phyloP scores from a whole-genome alignment of 2,329 filamentous ascomycete genomes.

The Diplodia scrobiculata region DNA sequence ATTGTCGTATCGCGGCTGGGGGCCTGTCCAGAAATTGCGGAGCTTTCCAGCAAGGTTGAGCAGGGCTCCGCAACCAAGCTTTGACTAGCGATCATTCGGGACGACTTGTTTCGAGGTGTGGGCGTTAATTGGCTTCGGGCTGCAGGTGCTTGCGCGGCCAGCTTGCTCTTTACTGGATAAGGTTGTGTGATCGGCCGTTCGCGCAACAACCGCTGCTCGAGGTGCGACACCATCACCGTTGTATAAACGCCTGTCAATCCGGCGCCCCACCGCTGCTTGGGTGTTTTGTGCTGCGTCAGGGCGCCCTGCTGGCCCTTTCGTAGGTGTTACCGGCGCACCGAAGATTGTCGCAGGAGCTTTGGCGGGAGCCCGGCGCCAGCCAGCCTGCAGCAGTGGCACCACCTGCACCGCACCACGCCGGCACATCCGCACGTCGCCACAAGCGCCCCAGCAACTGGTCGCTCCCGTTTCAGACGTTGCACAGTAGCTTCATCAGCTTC shows the following conservation, averaged over 20 bases:
- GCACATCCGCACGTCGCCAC: background rate
- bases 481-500: background rate
- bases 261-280: background rate
- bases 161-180: slow-evolving; percentile 21
- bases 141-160: slow-evolving; percentile 22
- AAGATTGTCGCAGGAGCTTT: no score
- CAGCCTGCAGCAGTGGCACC: background rate
- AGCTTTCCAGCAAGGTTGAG: slow-evolving; percentile 19
- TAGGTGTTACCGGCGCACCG: background rate
- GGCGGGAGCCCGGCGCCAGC: background rate
- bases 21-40: slow-evolving; percentile 17
- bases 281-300: background rate
- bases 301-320: background rate
- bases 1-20: slow-evolving; percentile 15
- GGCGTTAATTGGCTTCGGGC: slow-evolving; percentile 11
- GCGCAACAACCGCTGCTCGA: slow-evolving; percentile 16
- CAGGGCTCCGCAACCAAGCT: slow-evolving; percentile 21
- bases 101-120: slow-evolving; percentile 19
- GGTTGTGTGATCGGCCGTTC: slow-evolving; percentile 27
- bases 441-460: background rate
- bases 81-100: slow-evolving; percentile 23
- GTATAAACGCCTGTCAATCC: slow-evolving; percentile 15
- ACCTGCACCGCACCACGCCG: background rate
- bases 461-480: background rate
- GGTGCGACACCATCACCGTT: slow-evolving; percentile 6